Evolutionary conservation across 371 early-diverging fungal genomes (phyloP).

Genomic region (Actinomortierella wolfii): DNA sequence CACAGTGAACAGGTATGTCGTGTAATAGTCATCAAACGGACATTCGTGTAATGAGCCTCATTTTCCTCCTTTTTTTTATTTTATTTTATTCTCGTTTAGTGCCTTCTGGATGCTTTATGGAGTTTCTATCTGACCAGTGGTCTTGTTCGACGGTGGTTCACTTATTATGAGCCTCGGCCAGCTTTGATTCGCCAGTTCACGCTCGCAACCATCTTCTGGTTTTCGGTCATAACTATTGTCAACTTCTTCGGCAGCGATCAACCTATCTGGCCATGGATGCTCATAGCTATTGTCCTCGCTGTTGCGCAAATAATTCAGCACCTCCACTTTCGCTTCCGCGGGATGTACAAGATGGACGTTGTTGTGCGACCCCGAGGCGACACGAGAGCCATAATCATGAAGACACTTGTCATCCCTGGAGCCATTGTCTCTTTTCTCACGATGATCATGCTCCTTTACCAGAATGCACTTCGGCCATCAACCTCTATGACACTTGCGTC

Average conservation of each 20-base stretch:
- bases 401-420: constrained; percentile 55
- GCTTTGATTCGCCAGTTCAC: constrained; percentile 62
- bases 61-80: not conserved
- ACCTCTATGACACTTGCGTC: constrained; percentile 48
- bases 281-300: constrained; percentile 51
- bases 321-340: constrained; percentile 53
- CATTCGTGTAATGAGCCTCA: no score
- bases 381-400: constrained; percentile 49
- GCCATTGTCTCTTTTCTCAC: constrained; percentile 55
- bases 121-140: constrained; percentile 60
- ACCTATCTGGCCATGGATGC: constrained; percentile 60
- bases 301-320: constrained; percentile 53
- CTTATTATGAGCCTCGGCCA: constrained; percentile 62
- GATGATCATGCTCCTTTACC: constrained; percentile 53
- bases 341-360: constrained; percentile 53
- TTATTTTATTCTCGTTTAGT: constrained; percentile 32
- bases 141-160: constrained; percentile 66
- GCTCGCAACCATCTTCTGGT: constrained; percentile 58
- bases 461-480: constrained; percentile 54
- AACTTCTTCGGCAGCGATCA: constrained; percentile 52
- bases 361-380: constrained; percentile 47
- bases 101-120: constrained; percentile 62
- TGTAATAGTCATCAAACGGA: no score
- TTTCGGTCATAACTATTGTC: constrained; percentile 51
- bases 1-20: no score